These are phyloP conservation scores for Hypoxylon perforatum DNA, from an alignment of 495 filamentous ascomycete species.

Conservation along the genomic window DNA sequence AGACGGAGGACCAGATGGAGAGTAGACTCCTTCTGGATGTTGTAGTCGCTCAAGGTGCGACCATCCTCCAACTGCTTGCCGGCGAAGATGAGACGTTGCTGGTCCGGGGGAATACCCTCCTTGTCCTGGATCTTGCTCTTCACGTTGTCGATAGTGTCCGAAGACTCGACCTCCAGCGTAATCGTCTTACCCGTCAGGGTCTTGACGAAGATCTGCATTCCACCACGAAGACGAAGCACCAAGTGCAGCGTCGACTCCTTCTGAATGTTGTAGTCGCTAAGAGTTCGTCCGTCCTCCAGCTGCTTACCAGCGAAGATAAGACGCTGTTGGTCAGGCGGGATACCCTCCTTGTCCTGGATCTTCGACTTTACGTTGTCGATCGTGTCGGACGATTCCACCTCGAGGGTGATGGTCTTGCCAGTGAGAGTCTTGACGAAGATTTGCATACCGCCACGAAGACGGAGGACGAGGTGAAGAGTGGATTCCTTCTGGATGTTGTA, in stretches of 20 bases:
- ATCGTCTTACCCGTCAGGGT: constrained; percentile 94
- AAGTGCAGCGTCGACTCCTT: constrained; percentile 98
- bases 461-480: constrained; percentile 94
- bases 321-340: constrained; percentile 98
- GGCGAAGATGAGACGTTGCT: constrained; percentile 90
- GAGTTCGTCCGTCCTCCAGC: constrained; percentile 82
- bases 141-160: constrained; percentile 93
- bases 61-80: constrained; percentile 93
- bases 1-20: constrained; percentile 89
- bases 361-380: constrained; percentile 96
- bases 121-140: constrained; percentile 95
- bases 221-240: constrained; percentile 96
- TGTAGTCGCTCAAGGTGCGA: constrained; percentile 86
- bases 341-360: constrained; percentile 99
- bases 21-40: constrained; percentile 93
- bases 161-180: constrained; percentile 87
- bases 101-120: constrained; percentile 89
- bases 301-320: constrained; percentile 97
- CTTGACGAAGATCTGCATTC: constrained; percentile 97
- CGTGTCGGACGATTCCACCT: constrained; percentile 90
- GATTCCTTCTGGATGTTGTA: constrained; percentile 99
- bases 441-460: constrained; percentile 99
- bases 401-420: constrained; percentile 92
- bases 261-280: constrained; percentile 98
- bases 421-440: constrained; percentile 87